Conservation (phyloP, 495 filamentous ascomycete species). For the Pseudoneurospora amorphoporcata region DNA sequence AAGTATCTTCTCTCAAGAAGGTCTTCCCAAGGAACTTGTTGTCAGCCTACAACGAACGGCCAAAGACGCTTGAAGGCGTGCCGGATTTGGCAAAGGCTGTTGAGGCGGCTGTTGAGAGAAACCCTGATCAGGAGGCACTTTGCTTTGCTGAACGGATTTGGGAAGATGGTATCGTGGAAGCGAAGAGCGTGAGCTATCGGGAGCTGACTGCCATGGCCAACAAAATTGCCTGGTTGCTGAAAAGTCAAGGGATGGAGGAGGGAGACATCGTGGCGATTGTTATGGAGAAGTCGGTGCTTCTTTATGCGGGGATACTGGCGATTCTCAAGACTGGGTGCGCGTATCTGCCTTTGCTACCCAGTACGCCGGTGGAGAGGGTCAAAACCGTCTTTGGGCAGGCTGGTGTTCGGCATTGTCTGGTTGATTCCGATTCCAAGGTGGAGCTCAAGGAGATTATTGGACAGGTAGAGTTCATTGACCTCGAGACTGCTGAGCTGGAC, state of each 20-base stretch:
- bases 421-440: slow-evolving; percentile 15
- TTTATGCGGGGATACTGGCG: slow-evolving; percentile 63
- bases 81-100: slow-evolving; percentile 40
- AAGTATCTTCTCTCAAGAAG: slow-evolving; percentile 17
- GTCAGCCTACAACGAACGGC: slow-evolving; percentile 34
- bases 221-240: slow-evolving; percentile 49
- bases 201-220: slow-evolving; percentile 55
- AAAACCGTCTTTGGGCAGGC: slow-evolving; percentile 44
- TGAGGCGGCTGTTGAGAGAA: slow-evolving; percentile 37
- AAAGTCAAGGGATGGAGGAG: slow-evolving; percentile 29
- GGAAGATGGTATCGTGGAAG: slow-evolving; percentile 9
- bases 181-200: slow-evolving; percentile 45
- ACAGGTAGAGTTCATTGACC: slow-evolving; percentile 23
- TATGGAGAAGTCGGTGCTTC: slow-evolving; percentile 57
- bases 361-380: slow-evolving; percentile 47
- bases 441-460: slow-evolving; percentile 13
- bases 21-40: slow-evolving; percentile 32
- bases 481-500: slow-evolving; percentile 20
- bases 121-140: slow-evolving; percentile 46
- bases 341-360: slow-evolving; percentile 60
- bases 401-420: slow-evolving; percentile 36
- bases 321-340: slow-evolving; percentile 62
- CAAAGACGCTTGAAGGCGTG: slow-evolving; percentile 13
- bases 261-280: slow-evolving; percentile 54
- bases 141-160: slow-evolving; percentile 44